Base-by-base conservation (phyloP, 177 flowering plant genomes). In the Tripterygium wilfordii region DNA sequence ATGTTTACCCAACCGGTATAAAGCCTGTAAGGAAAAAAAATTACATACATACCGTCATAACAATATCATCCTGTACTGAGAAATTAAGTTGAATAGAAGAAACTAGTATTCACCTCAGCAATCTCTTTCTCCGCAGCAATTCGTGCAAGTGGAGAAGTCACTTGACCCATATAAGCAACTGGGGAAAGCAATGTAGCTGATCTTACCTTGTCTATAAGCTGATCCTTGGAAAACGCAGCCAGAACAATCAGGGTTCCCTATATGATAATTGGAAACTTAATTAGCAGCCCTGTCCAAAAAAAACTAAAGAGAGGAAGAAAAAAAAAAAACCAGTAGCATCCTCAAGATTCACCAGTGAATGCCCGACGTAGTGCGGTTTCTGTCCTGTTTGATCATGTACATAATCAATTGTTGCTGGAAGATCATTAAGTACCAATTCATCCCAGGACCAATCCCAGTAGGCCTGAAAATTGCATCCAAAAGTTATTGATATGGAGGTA, bases 401-500 rank as follows among this genome's bases (percentile, higher is more conserved):
- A 49, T 65, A 73, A 48, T 70, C 45, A 43, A 77, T 22, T 2
- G 56, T 46, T 9, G 81, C 72, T 16, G 86, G 72, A 45, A 77
- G 62, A 48, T 80, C 86, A 56, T 67, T 66, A 8, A 68, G 48
- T 4, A 52, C 69, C 38, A 77, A 42, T 32, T 77, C 70, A 65
- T 80, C 86, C 86, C 86, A 80, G 36, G 83, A 35, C 86, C 86
- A 80, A 31, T 80, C 51, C 86, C 86, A 80, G 31, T 58, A 77
- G 42, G 62, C 78, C 86, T 77, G 49, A 41, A 14, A 46, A 45
- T 36, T 4, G 17, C 7, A 13, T 9, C 1, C 4, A 25, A 15
- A 17, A 42, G 3, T 42, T 10, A n/a, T 17, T 13, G 20, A 15
- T 35, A 9, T 8, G 14, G 17, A 27, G 32, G 42, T 2, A 20